Evolutionary conservation across 345 rosid genomes (phyloP), one percentile per base, ranked within the genome.

Genomic region (Aegle marmelos): DNA sequence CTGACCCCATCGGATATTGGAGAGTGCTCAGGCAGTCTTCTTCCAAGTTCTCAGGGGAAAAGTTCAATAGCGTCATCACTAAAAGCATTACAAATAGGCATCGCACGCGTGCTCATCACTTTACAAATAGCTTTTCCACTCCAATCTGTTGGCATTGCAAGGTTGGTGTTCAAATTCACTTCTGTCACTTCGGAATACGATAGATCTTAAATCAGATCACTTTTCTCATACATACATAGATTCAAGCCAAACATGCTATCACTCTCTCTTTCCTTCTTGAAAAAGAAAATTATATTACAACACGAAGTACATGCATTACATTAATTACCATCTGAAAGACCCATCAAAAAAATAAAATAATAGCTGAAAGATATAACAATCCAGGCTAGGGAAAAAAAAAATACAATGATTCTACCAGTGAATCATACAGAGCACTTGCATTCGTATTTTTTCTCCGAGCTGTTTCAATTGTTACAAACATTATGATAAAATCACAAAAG

Each of bases 391-490:
- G 28, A 19, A 41, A 34, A 19, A 41, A 53, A 68, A 22, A 37
- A 45, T 24, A 10, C 10, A 25, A 67, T 17, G 33, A 34, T 25
- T 37, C 75, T 11, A 57, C 21, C 65, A 58, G 34, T 33, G 50
- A 39, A 27, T 64, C 59, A 65, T 45, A 75, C 53, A 63, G 22
- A 74, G 54, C 72, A 65, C 64, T 62, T 31, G 25, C 84, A 69
- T 81, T 69, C 68, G 58, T 36, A 50, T 64, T 73, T 53, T 53
- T 53, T 77, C 45, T 72, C 73, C 41, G 28, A 74, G 77, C 79
- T n/a, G 72, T 36, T 74, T 41, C 71, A 59, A 54, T 57, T 28
- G 79, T 63, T 27, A 59, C 74, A 81, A 48, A 57, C 62, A 73
- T 60, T 69, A 24, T 41, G 68, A 2, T 30, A n/a, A 45, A 41